Percentiles rank a stretch among this genome's conserved stretches.
Evolutionary conservation across 1,284 basidiomycete genomes (phyloP).

Genomic region (Leccinum laetum): DNA sequence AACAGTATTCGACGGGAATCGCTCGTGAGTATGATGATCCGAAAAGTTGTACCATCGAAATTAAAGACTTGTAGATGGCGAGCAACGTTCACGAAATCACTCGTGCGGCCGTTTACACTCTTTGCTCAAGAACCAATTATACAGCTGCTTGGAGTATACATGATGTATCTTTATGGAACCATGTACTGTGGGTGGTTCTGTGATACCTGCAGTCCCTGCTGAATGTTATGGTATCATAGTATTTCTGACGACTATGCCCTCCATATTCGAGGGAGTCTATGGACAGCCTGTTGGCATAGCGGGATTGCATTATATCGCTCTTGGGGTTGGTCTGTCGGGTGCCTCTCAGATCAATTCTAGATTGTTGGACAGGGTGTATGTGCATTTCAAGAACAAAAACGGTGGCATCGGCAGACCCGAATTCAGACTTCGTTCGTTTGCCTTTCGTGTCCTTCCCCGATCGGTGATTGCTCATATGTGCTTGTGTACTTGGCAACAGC

Average conservation of each 20-base stretch:
- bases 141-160: conserved; percentile 45
- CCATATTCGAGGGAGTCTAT: conserved; percentile 58
- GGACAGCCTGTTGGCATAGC: conserved; percentile 52
- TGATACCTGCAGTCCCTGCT: background rate
- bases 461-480: conserved; percentile 1
- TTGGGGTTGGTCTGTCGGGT: conserved; percentile 44
- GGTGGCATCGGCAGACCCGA: conserved; percentile 50
- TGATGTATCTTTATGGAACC: conserved; percentile 51
- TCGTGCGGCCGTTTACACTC: conserved; percentile 50
- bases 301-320: conserved; percentile 56
- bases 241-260: conserved; percentile 64
- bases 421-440: conserved; percentile 36
- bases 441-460: background rate
- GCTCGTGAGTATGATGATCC: conserved; percentile 37
- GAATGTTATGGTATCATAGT: conserved; percentile 36
- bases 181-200: conserved; percentile 48
- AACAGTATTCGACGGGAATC: conserved; percentile 45
- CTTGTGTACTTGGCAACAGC: conserved; percentile 34
- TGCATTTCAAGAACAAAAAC: conserved; percentile 39
- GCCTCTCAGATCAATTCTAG: conserved; percentile 51
- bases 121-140: conserved; percentile 50
- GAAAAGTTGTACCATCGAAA: background rate
- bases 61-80: conserved; percentile 33
- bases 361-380: conserved; percentile 48
- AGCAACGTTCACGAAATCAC: conserved; percentile 34